Percentiles rank a stretch among this genome's conserved stretches.
These are phyloP conservation scores for Clavispora fructus DNA, from an alignment of 805 yeast genomes.

Conservation along the genomic window DNA sequence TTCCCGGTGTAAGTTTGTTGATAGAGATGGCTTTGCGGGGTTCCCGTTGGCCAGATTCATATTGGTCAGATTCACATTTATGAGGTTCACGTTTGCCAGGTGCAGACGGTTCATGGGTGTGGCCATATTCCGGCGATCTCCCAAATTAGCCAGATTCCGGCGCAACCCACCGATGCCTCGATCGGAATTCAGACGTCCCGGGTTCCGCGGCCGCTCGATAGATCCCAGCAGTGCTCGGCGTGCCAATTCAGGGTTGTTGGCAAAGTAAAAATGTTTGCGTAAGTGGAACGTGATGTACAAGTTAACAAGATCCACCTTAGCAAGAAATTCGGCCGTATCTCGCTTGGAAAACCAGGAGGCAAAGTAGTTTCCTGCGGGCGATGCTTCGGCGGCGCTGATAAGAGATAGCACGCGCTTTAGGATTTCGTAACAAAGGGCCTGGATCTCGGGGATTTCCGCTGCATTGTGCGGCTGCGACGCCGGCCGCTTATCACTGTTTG, in stretches of 20 bases:
- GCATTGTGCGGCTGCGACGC: conserved; percentile 16
- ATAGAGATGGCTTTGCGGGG: too few species aligned
- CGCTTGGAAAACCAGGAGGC: conserved; percentile 53
- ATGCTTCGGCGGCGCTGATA: conserved; percentile 45
- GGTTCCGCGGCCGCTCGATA: conserved; percentile 3
- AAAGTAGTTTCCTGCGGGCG: conserved; percentile 35
- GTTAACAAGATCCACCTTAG: conserved; percentile 64
- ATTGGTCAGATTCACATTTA: too few species aligned
- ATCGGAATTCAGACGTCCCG: not conserved
- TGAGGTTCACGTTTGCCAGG: too few species aligned
- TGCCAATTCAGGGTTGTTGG: conserved; percentile 19
- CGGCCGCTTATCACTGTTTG: conserved; percentile 24
- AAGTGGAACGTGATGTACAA: conserved; percentile 75
- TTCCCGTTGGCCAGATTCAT: too few species aligned
- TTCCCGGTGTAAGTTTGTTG: too few species aligned
- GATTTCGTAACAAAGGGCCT: conserved; percentile 59
- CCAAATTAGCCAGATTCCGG: not conserved
- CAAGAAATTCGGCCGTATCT: conserved; percentile 38
- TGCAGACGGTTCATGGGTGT: too few species aligned
- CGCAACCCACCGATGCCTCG: not conserved
- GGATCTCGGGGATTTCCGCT: conserved; percentile 47
- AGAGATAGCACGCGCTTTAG: conserved; percentile 66
- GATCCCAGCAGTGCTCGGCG: conserved; percentile 7
- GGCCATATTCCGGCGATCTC: not conserved
- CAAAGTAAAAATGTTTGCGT: conserved; percentile 43